Base-by-base conservation (phyloP, 169 alveolate species). In the Eimeria maxima region DNA sequence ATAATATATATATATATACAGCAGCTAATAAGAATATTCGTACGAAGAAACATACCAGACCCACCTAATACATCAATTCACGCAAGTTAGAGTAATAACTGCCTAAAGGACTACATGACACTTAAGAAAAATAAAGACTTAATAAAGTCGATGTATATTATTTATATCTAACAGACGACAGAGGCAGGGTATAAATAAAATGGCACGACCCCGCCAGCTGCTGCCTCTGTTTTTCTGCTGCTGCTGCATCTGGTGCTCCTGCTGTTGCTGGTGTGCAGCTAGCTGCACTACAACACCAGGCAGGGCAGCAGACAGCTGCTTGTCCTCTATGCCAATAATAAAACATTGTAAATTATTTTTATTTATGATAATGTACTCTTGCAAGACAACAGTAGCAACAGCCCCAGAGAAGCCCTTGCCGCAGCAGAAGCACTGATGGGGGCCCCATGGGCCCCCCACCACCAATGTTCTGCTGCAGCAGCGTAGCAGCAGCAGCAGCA, bases 401-500 rank as follows among this genome's bases (percentile, higher is more conserved):
- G 27, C 83, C n/a, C 83, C 74, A 13, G 20, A 24, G 74, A 65
- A 65, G 42, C 33, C 33, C 74, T 20, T 65, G 6, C 74, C 4
- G 83, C 83, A 33, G 83, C 83, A 73, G 83, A 6, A 33, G 83
- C 83, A 4, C 7, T 8, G 55, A 53, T 24, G 50, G 55, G 83
- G 55, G 55, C 83, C 83, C 47, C 83, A 24, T 29, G 83, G 83
- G 55, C 83, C 83, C 83, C 83, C 53, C n/a, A 16, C 83, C 27
- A 14, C 47, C 42, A 33, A 33, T 33, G 80, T 29, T n/a, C 80
- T 18, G 55, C 83, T 42, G 38, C 80, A 14, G 76, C 76, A 11
- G 80, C 24, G 80, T 47, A 73, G 83, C 83, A 73, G 55, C 83
- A 73, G 55, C 83, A 73, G 55, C 83, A 73, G 55, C 83, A 6